A percentile compares a stretch with the other conserved stretches of the same genome.
phyloP scores from a whole-genome alignment of 306 rosid genomes.

The Myrica gale region DNA sequence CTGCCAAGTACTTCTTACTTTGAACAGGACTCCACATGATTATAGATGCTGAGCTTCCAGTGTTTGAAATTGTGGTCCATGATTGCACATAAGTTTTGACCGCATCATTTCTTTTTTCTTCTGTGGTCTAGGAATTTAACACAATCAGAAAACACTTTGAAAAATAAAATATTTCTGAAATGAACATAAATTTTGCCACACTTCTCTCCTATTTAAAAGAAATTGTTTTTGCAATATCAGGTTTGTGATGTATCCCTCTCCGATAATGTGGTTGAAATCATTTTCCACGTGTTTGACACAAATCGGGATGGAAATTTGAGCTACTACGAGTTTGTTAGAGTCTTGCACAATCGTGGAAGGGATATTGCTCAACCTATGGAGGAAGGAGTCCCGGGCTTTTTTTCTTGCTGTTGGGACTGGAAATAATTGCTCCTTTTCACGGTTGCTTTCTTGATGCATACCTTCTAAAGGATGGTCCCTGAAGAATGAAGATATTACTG shows the following conservation, averaged over 20 bases:
- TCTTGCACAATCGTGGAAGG: slow-evolving; percentile 58
- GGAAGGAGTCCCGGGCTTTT: slow-evolving; percentile 49
- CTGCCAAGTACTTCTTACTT: background rate
- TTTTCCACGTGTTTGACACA: slow-evolving; percentile 72
- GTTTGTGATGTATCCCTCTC: slow-evolving; percentile 67
- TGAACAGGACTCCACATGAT: background rate
- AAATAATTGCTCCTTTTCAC: slow-evolving; percentile 21
- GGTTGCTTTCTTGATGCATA: slow-evolving; percentile 4
- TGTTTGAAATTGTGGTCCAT: background rate
- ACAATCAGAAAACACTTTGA: background rate
- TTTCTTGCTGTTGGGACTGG: slow-evolving; percentile 40
- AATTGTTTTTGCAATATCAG: slow-evolving; percentile 40
- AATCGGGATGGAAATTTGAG: slow-evolving; percentile 66
- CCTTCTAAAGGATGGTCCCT: background rate
- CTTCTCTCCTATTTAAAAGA: background rate
- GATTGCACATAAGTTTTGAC: background rate
- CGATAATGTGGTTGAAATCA: slow-evolving; percentile 57
- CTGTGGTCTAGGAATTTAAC: background rate
- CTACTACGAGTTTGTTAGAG: slow-evolving; percentile 61
- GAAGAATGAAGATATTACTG: background rate
- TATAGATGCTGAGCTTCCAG: background rate
- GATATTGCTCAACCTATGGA: slow-evolving; percentile 61
- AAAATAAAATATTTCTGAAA: no score
- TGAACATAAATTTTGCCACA: background rate
- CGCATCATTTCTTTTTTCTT: background rate